Conservation (phyloP, 495 filamentous ascomycete genomes). For the Darksidea phi region DNA sequence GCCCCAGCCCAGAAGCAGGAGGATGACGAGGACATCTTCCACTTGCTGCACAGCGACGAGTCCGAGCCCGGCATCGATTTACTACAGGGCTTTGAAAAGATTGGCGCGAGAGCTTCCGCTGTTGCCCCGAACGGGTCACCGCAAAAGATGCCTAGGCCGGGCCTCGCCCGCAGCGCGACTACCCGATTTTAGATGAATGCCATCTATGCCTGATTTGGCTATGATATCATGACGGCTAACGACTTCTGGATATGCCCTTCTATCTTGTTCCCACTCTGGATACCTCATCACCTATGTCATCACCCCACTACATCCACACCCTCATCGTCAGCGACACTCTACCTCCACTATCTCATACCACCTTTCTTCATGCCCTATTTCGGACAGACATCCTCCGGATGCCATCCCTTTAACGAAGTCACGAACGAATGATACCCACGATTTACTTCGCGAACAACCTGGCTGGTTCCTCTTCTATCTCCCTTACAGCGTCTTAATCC, state of each 20-base stretch:
- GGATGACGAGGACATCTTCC: conserved; percentile 61
- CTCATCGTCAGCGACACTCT: neutral
- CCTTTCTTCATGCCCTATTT: neutral
- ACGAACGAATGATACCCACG: conserved; percentile 16
- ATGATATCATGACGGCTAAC: too few relatives aligned
- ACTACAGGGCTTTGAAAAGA: conserved; percentile 85
- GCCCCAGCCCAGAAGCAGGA: conserved; percentile 37
- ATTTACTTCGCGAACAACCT: conserved; percentile 3
- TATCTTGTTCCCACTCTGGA: neutral
- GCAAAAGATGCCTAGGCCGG: conserved; percentile 16
- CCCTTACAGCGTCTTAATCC: too few relatives aligned
- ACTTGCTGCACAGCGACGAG: conserved; percentile 55
- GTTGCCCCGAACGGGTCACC: conserved; percentile 34
- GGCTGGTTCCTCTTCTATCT: neutral
- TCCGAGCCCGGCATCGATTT: conserved; percentile 61
- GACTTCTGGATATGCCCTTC: too few relatives aligned
- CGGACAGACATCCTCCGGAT: neutral
- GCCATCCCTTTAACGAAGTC: neutral
- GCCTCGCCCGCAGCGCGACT: conserved; percentile 20
- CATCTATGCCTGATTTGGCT: neutral
- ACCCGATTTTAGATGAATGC: conserved; percentile 25
- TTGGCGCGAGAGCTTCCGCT: conserved; percentile 53
- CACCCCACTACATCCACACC: neutral
- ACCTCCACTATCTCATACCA: neutral
- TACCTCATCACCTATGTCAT: neutral